A percentile compares a stretch with the other conserved stretches of the same genome.
phyloP scores from a whole-genome alignment of 306 rosid genomes.

The Macrotyloma uniflorum region DNA sequence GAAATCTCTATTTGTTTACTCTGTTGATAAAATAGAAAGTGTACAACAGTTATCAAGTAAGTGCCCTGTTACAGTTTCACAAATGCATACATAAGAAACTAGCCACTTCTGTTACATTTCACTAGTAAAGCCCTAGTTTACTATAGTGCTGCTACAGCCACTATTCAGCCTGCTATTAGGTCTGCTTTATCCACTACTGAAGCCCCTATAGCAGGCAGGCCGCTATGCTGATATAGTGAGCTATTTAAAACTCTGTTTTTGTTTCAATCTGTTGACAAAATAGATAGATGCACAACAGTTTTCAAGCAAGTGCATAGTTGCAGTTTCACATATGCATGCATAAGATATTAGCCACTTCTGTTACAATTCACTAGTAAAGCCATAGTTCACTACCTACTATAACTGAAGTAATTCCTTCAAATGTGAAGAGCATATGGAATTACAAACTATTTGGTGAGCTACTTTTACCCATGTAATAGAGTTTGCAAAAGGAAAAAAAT shows the following conservation, averaged over 20 bases:
- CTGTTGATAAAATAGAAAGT: slow-evolving; percentile 4
- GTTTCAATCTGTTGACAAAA: neutral
- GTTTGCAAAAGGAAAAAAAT: slow-evolving; percentile 6
- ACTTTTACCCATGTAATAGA: slow-evolving; percentile 10
- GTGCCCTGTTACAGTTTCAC: slow-evolving; percentile 15
- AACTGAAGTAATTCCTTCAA: slow-evolving; percentile 6
- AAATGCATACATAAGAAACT: neutral
- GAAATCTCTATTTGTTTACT: neutral
- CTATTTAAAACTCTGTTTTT: neutral
- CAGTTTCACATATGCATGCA: slow-evolving; percentile 19
- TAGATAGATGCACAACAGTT: slow-evolving; percentile 25
- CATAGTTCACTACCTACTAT: slow-evolving; percentile 5
- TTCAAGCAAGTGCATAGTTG: slow-evolving; percentile 17
- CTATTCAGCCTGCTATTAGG: too few relatives aligned
- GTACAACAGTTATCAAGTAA: slow-evolving; percentile 24
- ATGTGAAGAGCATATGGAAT: slow-evolving; percentile 26
- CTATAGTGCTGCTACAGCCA: neutral
- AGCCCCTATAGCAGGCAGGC: too few relatives aligned
- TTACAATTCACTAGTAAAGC: slow-evolving; percentile 7
- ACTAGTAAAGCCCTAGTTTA: slow-evolving; percentile 16
- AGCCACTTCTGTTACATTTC: slow-evolving; percentile 11
- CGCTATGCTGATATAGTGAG: too few relatives aligned
- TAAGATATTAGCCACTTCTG: neutral
- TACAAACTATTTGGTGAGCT: slow-evolving; percentile 15
- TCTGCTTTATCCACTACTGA: too few relatives aligned